Evolutionary conservation across 805 yeast species (phyloP).

Genomic region (Candida nanaspora): DNA sequence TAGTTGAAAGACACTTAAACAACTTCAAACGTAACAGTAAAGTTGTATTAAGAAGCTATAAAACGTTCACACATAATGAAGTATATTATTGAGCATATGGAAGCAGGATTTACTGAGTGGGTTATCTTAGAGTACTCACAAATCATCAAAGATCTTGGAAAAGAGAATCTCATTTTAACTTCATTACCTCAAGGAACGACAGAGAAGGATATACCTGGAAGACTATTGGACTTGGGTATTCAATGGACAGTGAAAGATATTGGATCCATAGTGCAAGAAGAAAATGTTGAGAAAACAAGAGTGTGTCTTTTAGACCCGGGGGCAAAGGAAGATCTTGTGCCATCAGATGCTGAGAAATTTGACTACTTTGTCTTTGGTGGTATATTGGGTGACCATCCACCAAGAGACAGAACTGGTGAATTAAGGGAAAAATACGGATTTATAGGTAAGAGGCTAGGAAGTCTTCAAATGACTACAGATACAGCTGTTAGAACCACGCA

Average conservation of each 20-base stretch:
- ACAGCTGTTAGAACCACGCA: conserved; percentile 94
- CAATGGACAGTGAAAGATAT: conserved; percentile 81
- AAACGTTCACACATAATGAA: conserved; percentile 62
- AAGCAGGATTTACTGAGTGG: conserved; percentile 95
- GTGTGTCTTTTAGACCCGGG: conserved; percentile 89
- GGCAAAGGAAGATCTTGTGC: conserved; percentile 66
- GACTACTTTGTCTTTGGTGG: conserved; percentile 96
- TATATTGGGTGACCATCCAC: conserved; percentile 89
- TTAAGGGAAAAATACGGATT: conserved; percentile 75
- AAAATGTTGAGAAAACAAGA: conserved; percentile 31
- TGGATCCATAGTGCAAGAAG: conserved; percentile 41
- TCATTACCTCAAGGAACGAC: conserved; percentile 66
- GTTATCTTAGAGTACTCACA: conserved; percentile 80
- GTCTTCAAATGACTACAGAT: conserved; percentile 93
- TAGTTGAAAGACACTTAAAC: too few relatives aligned
- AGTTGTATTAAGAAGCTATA: too few relatives aligned
- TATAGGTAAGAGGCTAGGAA: conserved; percentile 81
- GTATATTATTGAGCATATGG: conserved; percentile 96
- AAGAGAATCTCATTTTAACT: conserved; percentile 63
- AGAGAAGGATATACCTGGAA: conserved; percentile 54
- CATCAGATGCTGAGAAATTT: conserved; percentile 57
- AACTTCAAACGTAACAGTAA: too few relatives aligned
- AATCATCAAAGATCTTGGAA: conserved; percentile 78
- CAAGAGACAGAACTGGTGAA: conserved; percentile 90
- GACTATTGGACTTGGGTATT: conserved; percentile 52